phyloP scores from a whole-genome alignment of 139 green algal genomes.

The Limnomonas spitsbergensis region DNA sequence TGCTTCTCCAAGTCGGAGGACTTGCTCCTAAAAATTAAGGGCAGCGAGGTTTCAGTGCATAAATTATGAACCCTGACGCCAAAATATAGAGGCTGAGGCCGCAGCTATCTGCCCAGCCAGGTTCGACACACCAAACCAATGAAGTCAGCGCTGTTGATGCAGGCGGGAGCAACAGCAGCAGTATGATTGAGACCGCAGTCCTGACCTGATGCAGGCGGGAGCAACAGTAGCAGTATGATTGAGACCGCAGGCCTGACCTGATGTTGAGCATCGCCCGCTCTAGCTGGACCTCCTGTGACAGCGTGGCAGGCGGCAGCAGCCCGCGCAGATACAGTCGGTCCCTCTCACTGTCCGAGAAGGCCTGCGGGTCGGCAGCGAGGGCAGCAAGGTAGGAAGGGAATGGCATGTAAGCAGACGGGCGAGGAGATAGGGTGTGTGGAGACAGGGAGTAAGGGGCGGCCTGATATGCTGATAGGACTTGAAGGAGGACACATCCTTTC shows the following conservation, averaged over 20 bases:
- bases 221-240: too few relatives aligned
- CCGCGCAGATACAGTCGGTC: slow-evolving; percentile 82
- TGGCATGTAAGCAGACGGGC: not conserved
- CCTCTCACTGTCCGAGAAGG: slow-evolving; percentile 77
- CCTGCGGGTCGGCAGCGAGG: slow-evolving; percentile 16
- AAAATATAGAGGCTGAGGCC: too few relatives aligned
- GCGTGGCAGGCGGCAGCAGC: slow-evolving; percentile 78
- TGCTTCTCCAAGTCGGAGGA: slow-evolving; percentile 64
- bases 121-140: too few relatives aligned
- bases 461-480: too few relatives aligned
- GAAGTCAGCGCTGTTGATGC: too few relatives aligned
- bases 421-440: not conserved
- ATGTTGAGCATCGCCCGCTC: slow-evolving; percentile 82
- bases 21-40: slow-evolving; percentile 47
- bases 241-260: not conserved
- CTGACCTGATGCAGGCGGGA: too few relatives aligned
- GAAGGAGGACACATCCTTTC: too few relatives aligned
- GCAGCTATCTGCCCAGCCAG: too few relatives aligned
- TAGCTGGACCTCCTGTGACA: slow-evolving; percentile 77
- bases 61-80: too few relatives aligned
- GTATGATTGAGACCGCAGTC: not conserved
- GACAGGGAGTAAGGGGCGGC: too few relatives aligned
- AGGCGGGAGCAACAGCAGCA: too few relatives aligned
- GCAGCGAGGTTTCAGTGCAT: not conserved
- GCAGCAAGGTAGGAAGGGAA: not conserved